phyloP scores from a whole-genome alignment of 2,329 filamentous ascomycete genomes.

The Fusarium sterilihyphosum region DNA sequence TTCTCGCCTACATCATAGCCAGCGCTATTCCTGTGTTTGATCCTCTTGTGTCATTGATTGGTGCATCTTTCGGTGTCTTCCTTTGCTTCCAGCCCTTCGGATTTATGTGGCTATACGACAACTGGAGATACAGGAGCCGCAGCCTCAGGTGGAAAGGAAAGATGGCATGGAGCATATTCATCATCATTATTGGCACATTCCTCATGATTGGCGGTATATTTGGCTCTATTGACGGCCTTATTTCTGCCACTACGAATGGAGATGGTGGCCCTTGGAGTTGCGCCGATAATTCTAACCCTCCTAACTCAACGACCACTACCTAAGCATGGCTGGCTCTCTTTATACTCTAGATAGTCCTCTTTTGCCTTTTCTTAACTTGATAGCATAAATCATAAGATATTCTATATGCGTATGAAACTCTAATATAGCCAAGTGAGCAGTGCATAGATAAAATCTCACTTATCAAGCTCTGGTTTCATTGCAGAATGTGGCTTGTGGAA shows the following conservation, averaged over 20 bases:
- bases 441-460: background rate
- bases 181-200: constrained; percentile 19
- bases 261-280: constrained; percentile 13
- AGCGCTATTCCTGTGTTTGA: constrained; percentile 31
- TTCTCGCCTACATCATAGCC: constrained; percentile 30
- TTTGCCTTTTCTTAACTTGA: background rate
- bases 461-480: background rate
- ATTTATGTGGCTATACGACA: constrained; percentile 33
- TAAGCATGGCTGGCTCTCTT: background rate
- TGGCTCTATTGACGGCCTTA: constrained; percentile 19
- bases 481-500: background rate
- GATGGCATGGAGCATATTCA: constrained; percentile 14
- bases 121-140: constrained; percentile 1
- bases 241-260: background rate
- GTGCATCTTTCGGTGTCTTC: constrained; percentile 28
- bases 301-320: background rate
- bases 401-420: background rate
- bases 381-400: constrained; percentile 1
- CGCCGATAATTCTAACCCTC: constrained; percentile 15
- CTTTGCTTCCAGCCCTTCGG: constrained; percentile 35
- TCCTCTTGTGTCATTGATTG: constrained; percentile 26
- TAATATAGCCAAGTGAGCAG: background rate
- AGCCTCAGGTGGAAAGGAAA: constrained; percentile 3
- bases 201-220: constrained; percentile 26
- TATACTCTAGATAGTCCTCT: background rate